Evolutionary conservation across 805 yeast species (phyloP), one percentile per base, ranked within the genome.

Genomic region (Ogataea minuta): DNA sequence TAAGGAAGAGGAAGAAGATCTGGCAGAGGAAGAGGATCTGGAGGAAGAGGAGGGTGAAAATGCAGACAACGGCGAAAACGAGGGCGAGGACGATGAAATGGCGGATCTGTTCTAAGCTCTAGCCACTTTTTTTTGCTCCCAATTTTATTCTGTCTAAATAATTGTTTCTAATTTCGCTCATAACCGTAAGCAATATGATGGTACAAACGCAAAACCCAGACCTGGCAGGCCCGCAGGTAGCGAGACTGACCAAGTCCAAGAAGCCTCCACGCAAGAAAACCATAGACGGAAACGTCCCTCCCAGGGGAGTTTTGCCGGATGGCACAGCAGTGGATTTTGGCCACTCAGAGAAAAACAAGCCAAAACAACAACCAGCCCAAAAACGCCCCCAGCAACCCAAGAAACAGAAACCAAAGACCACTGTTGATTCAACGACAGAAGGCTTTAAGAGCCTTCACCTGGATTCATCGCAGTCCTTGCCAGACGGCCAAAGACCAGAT

Each of bases 11-110:
- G 64, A 26, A 10, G 31, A 27, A 23, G 54, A 67, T 82, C 52
- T 67, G 63, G 48, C 55, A 45, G n/a, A 64, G 61, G 34, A 71
- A 63, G 41, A 35, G 15, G 54, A 67, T 82, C 52, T 67, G 63
- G 48, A 56, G 46, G n/a, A 64, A 61, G 34, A 71, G 64, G 41
- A 35, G 15, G 45, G 55, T 6, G 50, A 50, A 24, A 39, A 53
- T 6, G 64, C 58, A 21, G 35, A 40, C 8, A 50, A 45, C 7
- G 52, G 42, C 10, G 51, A 43, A 7, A 56, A 53, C 16, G 63
- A 56, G 3, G 64, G 59, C 1, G 66, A 54, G 15, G 66, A 59
- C 28, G 64, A 53, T 4, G 60, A 53, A 23, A 49, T 55, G 35
- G 64, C 57, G 11, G 67, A 51, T 29, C 48, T 56, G 31, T 56